Base-by-base conservation (phyloP, 768 basidiomycete genomes). In the Auricularia cornea region DNA sequence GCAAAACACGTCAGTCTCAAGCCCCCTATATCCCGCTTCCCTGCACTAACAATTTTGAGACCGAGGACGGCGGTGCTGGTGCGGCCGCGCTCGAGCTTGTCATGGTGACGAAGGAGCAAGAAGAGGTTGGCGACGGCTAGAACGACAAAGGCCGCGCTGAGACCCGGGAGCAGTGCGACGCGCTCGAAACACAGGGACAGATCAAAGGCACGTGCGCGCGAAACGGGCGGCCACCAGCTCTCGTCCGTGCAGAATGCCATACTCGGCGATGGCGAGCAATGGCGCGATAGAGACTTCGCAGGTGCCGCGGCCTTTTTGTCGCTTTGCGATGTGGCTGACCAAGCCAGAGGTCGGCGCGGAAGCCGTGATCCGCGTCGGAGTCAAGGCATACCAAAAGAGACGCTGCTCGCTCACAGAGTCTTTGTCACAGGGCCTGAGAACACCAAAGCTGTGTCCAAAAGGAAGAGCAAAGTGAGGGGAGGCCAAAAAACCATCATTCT, bases 121-220 rank as follows among this genome's bases (percentile, higher is more conserved):
- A 73, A 72, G 26, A 79, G 74, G 32, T 77, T 77, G 51, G 76
- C 60, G n/a, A 81, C 69, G 3, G 78, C 74, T 6, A 78, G 65
- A 61, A 85, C 32, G 32, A 84, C 60, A 60, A 87, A 70, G 8
- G 78, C 40, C 2, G 76, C 76, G 60, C 88, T 76, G 0, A 88
- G 68, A 3, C 76, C 64, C 0, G 89, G 79, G 1, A 92, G 72
- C 0, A 94, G 33, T 51, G 87, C 70, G 16, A 84, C 88, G 66
- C 92, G 88, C 68, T 95, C 88, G 66, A 88, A 90, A 72, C 94
- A 96, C 16, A 84, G 81, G 1, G 92, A 90, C 10, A 87, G 66
- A 72, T 95, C 94, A 71, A 93, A 91, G 16, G 80, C 76, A 61
- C 92, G 81, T 0, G 74, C 67, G 0, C 64, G 71, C 0, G 92